Evolutionary conservation across 768 basidiomycete species (phyloP).

Genomic region (Candolleomyces eurysporus): DNA sequence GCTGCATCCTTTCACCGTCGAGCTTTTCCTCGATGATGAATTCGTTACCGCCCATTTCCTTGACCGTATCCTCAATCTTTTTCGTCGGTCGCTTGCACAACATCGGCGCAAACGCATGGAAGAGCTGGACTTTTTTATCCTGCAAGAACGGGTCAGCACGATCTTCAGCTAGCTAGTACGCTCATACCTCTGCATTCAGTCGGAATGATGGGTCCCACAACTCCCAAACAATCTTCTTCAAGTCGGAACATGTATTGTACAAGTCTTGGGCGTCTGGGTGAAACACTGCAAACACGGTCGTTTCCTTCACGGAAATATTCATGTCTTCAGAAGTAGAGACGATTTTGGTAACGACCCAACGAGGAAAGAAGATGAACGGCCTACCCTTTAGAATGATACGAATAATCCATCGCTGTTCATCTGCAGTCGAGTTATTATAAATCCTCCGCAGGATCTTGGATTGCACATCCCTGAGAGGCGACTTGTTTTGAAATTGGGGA

Average conservation of each 20-base stretch:
- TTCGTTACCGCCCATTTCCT: constrained; percentile 71
- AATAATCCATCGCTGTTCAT: constrained; percentile 95
- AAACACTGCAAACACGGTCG: constrained; percentile 85
- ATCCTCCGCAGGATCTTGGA: constrained; percentile 73
- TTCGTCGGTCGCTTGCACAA: constrained; percentile 86
- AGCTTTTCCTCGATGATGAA: constrained; percentile 97
- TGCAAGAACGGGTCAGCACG: neutral
- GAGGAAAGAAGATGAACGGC: neutral
- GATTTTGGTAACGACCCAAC: neutral
- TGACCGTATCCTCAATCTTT: constrained; percentile 80
- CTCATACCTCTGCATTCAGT: constrained; percentile 56
- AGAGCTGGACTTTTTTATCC: constrained; percentile 84
- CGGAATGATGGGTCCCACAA: constrained; percentile 74
- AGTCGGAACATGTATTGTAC: constrained; percentile 95
- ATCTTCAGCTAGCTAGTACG: neutral
- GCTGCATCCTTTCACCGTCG: constrained; percentile 94
- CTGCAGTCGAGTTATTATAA: constrained; percentile 75
- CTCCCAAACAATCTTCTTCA: constrained; percentile 91
- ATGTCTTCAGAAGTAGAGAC: constrained; percentile 59
- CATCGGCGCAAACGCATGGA: constrained; percentile 91
- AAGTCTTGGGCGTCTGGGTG: constrained; percentile 93
- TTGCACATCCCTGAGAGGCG: constrained; percentile 60
- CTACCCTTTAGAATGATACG: constrained; percentile 92
- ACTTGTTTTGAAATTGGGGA: neutral
- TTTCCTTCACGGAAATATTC: constrained; percentile 91